A percentile compares a stretch with the other conserved stretches of the same genome.
phyloP scores from a whole-genome alignment of 83 land plant genomes.

The Picea abies region DNA sequence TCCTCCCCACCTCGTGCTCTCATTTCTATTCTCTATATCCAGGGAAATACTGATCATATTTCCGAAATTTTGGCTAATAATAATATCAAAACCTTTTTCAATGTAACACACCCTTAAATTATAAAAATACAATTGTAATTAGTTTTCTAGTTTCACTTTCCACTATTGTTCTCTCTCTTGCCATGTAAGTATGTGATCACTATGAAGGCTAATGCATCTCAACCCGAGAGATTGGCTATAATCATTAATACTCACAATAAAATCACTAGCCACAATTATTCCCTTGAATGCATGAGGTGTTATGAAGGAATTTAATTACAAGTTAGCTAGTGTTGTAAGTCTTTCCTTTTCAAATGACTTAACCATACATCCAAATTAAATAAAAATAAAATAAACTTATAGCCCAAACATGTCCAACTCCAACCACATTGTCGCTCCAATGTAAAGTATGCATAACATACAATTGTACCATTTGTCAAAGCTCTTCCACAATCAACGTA shows the following conservation, averaged over 20 bases:
- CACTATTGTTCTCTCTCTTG: background rate
- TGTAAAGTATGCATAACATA: constrained; percentile 5
- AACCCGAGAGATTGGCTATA: background rate
- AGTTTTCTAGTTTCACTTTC: too few species aligned
- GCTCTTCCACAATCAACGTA: background rate
- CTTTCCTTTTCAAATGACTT: background rate
- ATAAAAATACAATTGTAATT: too few species aligned
- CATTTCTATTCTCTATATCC: too few species aligned
- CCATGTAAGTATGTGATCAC: background rate
- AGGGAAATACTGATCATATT: too few species aligned
- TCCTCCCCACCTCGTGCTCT: too few species aligned
- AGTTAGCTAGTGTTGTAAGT: background rate
- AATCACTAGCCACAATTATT: background rate
- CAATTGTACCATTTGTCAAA: background rate
- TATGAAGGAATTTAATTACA: background rate
- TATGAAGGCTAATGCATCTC: background rate
- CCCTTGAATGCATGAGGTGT: background rate
- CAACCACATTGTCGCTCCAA: background rate
- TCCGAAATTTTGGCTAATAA: too few species aligned
- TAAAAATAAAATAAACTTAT: background rate
- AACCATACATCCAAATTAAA: constrained; percentile 4
- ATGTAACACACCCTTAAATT: too few species aligned
- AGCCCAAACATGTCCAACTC: background rate
- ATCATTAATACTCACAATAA: background rate
- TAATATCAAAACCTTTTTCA: too few species aligned